Evolutionary conservation across 2,329 filamentous ascomycete genomes (phyloP).

Genomic region (Lachnellula arida): DNA sequence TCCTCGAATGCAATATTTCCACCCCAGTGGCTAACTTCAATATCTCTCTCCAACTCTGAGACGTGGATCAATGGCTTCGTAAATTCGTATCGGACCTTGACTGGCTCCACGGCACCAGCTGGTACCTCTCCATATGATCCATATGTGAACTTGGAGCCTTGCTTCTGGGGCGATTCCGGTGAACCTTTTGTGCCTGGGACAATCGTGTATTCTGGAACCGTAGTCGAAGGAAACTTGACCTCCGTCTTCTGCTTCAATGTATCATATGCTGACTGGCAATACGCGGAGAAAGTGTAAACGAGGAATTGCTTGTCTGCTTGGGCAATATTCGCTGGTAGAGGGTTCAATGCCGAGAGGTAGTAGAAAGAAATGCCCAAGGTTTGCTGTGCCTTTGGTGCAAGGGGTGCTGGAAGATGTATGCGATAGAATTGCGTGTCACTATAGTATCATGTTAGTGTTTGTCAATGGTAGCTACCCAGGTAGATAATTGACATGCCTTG

Average conservation of each 20-base stretch:
- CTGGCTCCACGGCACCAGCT: constrained; percentile 68
- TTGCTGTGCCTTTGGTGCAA: constrained; percentile 71
- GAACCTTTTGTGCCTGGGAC: constrained; percentile 58
- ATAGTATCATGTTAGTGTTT: constrained; percentile 22
- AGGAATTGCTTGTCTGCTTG: constrained; percentile 87
- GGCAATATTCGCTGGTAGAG: constrained; percentile 76
- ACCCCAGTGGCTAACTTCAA: constrained; percentile 97
- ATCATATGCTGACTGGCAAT: constrained; percentile 75
- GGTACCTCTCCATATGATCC: constrained; percentile 80
- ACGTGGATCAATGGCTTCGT: constrained; percentile 85
- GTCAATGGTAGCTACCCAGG: neutral
- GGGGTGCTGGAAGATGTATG: constrained; percentile 70
- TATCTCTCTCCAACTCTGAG: constrained; percentile 74
- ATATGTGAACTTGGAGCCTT: constrained; percentile 82
- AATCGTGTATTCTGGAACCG: constrained; percentile 81
- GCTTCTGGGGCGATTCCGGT: constrained; percentile 64
- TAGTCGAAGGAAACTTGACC: constrained; percentile 75
- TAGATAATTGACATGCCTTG: constrained; percentile 42
- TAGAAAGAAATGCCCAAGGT: constrained; percentile 86
- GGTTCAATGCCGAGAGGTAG: constrained; percentile 70
- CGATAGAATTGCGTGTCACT: constrained; percentile 79
- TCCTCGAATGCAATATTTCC: constrained; percentile 95
- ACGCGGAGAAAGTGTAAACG: constrained; percentile 78
- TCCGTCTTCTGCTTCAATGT: constrained; percentile 97
- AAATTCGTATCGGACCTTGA: constrained; percentile 87